phyloP scores from a whole-genome alignment of 169 alveolate species.

The Plasmodium relictum region DNA sequence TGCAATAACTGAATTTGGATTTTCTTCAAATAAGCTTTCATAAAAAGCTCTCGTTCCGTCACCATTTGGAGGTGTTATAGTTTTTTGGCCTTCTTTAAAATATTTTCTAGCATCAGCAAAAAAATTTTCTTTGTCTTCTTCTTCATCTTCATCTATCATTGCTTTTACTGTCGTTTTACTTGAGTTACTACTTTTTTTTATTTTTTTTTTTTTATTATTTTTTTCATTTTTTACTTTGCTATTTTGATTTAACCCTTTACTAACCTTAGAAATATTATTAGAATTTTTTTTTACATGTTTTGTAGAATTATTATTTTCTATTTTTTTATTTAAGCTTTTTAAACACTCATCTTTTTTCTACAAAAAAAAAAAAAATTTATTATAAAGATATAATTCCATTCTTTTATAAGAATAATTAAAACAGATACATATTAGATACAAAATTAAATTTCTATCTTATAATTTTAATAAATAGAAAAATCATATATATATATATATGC shows the following conservation, averaged over 20 bases:
- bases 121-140: slow-evolving; percentile 77
- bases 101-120: slow-evolving; percentile 83
- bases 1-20: slow-evolving; percentile 92
- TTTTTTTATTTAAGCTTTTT: slow-evolving; percentile 17
- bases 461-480: too few relatives aligned
- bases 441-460: too few relatives aligned
- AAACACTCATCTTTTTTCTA: slow-evolving; percentile 55
- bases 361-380: slow-evolving; percentile 12
- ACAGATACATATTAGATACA: too few relatives aligned
- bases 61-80: slow-evolving; percentile 94
- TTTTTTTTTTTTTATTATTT: slow-evolving; percentile 6
- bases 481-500: neutral
- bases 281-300: slow-evolving; percentile 21
- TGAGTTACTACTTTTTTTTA: slow-evolving; percentile 25
- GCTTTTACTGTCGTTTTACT: slow-evolving; percentile 47
- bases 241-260: slow-evolving; percentile 16
- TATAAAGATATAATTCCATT: neutral
- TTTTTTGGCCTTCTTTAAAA: slow-evolving; percentile 90
- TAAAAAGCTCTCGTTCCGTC: slow-evolving; percentile 94
- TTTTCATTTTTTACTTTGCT: slow-evolving; percentile 17
- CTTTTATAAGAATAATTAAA: too few relatives aligned
- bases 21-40: slow-evolving; percentile 91
- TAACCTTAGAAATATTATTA: slow-evolving; percentile 13
- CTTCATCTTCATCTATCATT: slow-evolving; percentile 38
- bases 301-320: slow-evolving; percentile 10